Percentiles rank a stretch among this genome's conserved stretches.
Evolutionary conservation across 352 stramenopile genomes (phyloP).

Genomic region (Phytophthora aleatoria): DNA sequence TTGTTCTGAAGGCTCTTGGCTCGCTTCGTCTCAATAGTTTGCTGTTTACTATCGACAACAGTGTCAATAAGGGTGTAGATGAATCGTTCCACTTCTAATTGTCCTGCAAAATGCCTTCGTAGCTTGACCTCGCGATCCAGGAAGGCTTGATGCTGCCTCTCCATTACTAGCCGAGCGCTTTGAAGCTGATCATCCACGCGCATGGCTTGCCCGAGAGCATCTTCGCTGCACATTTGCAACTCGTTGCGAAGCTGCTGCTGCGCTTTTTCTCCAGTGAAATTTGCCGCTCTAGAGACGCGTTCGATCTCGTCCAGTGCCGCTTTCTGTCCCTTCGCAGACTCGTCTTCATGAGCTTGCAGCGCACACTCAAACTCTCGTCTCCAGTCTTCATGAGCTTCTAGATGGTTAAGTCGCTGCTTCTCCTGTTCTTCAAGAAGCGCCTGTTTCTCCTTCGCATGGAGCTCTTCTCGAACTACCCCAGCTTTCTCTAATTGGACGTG

Average conservation of each 20-base stretch:
- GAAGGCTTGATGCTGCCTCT: slow-evolving; percentile 23
- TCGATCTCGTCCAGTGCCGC: slow-evolving; percentile 31
- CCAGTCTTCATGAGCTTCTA: slow-evolving; percentile 33
- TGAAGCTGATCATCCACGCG: slow-evolving; percentile 22
- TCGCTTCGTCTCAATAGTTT: slow-evolving; percentile 20
- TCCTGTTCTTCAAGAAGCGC: slow-evolving; percentile 24
- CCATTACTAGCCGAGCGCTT: slow-evolving; percentile 13
- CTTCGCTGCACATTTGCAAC: slow-evolving; percentile 51
- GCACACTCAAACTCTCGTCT: slow-evolving; percentile 39
- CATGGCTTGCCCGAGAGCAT: slow-evolving; percentile 33
- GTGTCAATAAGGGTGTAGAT: slow-evolving; percentile 47
- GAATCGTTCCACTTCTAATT: slow-evolving; percentile 31
- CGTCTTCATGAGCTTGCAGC: slow-evolving; percentile 57
- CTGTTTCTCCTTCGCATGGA: slow-evolving; percentile 24
- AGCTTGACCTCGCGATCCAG: slow-evolving; percentile 24
- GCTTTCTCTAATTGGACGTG: slow-evolving; percentile 39
- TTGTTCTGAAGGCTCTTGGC: slow-evolving; percentile 31
- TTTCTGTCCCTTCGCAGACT: slow-evolving; percentile 29
- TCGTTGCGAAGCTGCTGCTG: slow-evolving; percentile 34
- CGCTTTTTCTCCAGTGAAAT: slow-evolving; percentile 1
- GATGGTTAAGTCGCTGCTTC: slow-evolving; percentile 29
- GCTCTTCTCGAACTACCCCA: slow-evolving; percentile 16
- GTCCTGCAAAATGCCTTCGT: slow-evolving; percentile 11
- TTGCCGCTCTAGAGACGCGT: slow-evolving; percentile 17
- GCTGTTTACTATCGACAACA: slow-evolving; percentile 51